These are phyloP conservation scores for Candida coleopterorum DNA, from an alignment of 805 yeast genomes.

Conservation along the genomic window DNA sequence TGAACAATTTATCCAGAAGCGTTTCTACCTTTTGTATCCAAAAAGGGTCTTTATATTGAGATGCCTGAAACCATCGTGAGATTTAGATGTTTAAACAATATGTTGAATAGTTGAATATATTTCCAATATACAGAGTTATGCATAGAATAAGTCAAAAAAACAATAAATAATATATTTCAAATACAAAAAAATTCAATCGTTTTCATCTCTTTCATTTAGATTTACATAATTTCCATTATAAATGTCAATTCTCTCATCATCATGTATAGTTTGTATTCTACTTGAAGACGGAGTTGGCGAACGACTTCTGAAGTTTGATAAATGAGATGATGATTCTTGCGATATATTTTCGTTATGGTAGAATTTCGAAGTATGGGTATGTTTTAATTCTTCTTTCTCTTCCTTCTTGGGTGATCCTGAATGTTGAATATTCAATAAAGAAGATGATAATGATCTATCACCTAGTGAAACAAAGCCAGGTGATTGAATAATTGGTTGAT, in stretches of 20 bases:
- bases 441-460: constrained; percentile 7
- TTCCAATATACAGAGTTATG: no score
- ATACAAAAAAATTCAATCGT: no score
- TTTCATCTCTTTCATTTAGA: constrained; percentile 11
- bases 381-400: not conserved
- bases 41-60: no score
- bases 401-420: not conserved
- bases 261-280: constrained; percentile 17
- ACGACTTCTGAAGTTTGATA: constrained; percentile 10
- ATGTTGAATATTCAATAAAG: constrained; percentile 7
- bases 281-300: constrained; percentile 15
- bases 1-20: no score
- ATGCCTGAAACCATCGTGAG: no score
- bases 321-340: constrained; percentile 3
- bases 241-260: constrained; percentile 11
- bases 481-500: constrained; percentile 6
- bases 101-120: no score
- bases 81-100: no score
- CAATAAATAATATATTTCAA: not conserved
- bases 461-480: constrained; percentile 7
- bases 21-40: no score
- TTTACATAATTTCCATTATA: constrained; percentile 14
- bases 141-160: constrained; percentile 7
- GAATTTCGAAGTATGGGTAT: not conserved
- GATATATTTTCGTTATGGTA: not conserved